Evolutionary conservation across 169 alveolate species (phyloP).

Genomic region (Sarcocystis neurona): DNA sequence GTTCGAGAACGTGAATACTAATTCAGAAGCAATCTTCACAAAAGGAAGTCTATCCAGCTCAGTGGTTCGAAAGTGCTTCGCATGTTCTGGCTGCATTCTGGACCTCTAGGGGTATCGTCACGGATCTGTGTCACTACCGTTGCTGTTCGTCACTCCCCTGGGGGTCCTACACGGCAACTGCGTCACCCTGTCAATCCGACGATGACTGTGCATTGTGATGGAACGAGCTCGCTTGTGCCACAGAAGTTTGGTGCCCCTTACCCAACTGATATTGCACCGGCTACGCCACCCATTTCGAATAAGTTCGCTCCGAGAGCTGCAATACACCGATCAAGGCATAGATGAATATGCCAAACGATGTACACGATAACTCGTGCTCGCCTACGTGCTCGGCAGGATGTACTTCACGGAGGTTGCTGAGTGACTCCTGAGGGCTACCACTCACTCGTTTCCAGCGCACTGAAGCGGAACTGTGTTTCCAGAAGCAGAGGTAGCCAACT

Average conservation of each 20-base stretch:
- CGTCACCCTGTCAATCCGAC: too few species aligned
- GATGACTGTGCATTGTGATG: too few species aligned
- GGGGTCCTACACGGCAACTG: too few species aligned
- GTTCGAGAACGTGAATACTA: too few species aligned
- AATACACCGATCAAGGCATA: neutral
- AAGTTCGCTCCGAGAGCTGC: neutral
- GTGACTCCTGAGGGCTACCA: neutral
- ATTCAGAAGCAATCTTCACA: too few species aligned
- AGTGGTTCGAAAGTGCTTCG: too few species aligned
- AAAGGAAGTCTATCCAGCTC: too few species aligned
- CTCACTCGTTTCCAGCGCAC: slow-evolving; percentile 66
- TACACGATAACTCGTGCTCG: neutral
- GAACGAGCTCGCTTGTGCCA: too few species aligned
- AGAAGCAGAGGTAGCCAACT: slow-evolving; percentile 75
- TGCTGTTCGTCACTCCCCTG: too few species aligned
- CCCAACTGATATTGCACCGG: neutral
- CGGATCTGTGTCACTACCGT: too few species aligned
- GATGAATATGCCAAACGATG: neutral
- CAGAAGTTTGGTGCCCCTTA: neutral
- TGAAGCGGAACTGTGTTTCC: slow-evolving; percentile 54
- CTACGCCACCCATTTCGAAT: slow-evolving; percentile 13
- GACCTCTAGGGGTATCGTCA: too few species aligned
- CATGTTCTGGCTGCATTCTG: too few species aligned
- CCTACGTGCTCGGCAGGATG: neutral
- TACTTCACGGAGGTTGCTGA: neutral